Conservation (phyloP, 192 early-diverging fungal species). For the Podila epigama region DNA sequence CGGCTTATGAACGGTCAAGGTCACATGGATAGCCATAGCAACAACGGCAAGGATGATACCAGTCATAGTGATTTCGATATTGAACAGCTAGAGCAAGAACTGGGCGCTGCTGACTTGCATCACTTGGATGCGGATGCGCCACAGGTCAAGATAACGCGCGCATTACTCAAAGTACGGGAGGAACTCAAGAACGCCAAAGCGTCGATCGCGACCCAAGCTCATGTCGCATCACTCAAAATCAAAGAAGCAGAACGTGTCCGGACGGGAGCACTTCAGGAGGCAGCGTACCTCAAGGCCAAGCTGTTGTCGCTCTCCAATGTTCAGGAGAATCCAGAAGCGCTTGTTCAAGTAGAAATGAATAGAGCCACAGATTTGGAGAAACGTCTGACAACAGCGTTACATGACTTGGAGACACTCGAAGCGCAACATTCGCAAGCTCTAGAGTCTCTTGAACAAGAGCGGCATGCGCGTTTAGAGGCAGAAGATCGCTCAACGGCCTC, state of each 20-base stretch:
- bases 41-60: constrained; percentile 19
- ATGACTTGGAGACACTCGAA: constrained; percentile 50
- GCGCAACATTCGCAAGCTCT: constrained; percentile 43
- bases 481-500: constrained; percentile 57
- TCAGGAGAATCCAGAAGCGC: constrained; percentile 39
- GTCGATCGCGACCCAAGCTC: constrained; percentile 54
- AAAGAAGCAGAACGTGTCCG: constrained; percentile 57
- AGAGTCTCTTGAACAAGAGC: constrained; percentile 52
- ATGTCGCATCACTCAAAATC: constrained; percentile 55
- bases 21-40: too few relatives aligned
- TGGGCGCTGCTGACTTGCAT: constrained; percentile 2
- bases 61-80: constrained; percentile 24
- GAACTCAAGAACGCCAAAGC: constrained; percentile 55
- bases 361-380: constrained; percentile 56
- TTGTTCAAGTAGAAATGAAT: constrained; percentile 53
- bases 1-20: too few relatives aligned
- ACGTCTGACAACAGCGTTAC: constrained; percentile 48
- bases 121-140: constrained; percentile 44
- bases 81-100: constrained; percentile 11
- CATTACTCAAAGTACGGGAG: constrained; percentile 52
- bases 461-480: constrained; percentile 40
- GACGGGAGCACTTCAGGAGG: constrained; percentile 63
- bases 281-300: constrained; percentile 61
- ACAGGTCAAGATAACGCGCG: constrained; percentile 54
- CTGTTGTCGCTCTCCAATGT: constrained; percentile 51